Base-by-base conservation (phyloP, 495 filamentous ascomycete genomes). In the Glarea lozoyensis region DNA sequence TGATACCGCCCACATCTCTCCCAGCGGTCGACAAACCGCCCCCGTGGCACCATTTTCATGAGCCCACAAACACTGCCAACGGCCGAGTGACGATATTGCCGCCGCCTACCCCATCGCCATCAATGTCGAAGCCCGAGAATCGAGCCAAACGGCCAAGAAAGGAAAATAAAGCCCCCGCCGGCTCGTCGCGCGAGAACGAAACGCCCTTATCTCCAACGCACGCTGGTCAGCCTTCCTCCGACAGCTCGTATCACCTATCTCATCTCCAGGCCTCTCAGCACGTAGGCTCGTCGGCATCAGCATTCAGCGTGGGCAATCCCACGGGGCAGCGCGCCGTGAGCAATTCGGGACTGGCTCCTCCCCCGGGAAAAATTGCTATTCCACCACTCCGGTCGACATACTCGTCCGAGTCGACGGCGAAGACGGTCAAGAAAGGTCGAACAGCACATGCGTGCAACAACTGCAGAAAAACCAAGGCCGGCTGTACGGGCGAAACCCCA, bases 401-500 rank as follows among this genome's bases (percentile, higher is more conserved):
- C 18, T 12, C 29, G 3, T 4, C 42, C 0, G 52, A 48, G n/a
- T 39, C 43, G 20, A 24, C 20, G 1, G 9, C 15, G 7, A 40
- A 34, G 9, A 25, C 9, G 5, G 18, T 33, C 12, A 43, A 43
- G 44, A 55, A 51, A 40, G 41, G 34, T 2, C 40, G 48, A 12
- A 55, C 44, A 10, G 18, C 40, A 17, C 53, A 59, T 41, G 61
- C 61, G 3, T 64, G 61, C 42, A 43, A 55, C 20, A 40, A 22
- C n/a, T 64, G 61, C 40, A 48, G 61, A 12, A 42, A 47, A 45
- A 45, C 58, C 17, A 79, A 79, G 49, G 69, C 70, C 18, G 77
- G 73, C 43, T 80, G 76, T 52, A 67, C 66, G 24, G 76, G 75
- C 16, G 70, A 67, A 13, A 65, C 66, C 45, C 70, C 70, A 29